Evolutionary conservation across 345 rosid genomes (phyloP), one percentile per base, ranked within the genome.

Genomic region (Salix brachista): DNA sequence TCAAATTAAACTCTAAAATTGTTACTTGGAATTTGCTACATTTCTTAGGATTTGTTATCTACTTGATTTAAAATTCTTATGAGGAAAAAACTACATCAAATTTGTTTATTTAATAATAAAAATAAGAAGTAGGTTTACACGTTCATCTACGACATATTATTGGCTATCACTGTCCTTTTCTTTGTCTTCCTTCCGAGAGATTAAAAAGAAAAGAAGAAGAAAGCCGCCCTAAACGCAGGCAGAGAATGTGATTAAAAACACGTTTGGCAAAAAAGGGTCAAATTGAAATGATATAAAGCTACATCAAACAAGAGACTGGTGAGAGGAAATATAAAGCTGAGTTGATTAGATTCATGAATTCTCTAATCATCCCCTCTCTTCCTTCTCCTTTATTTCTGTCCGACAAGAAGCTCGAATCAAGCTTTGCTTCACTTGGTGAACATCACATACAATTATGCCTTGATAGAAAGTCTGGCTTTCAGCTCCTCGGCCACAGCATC

Each of bases 401-500:
- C 30, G 0, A 21, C 4, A 39, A 37, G 41, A 68, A 21, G 54
- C 52, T 21, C 71, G 41, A 39, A 68, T 68, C 52, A 68, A 32
- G 37, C 37, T 66, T 34, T 34, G 5, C 23, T 23, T 13, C 72
- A 13, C 44, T 23, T 34, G 42, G 23, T 9, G n/a, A 56, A 28
- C 0, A 41, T 66, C 5, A 50, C 78, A 23, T 70, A 78, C 81
- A 62, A 18, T 66, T 58, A 83, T 67, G 91, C 88, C 83, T 85
- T 36, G 72, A 72, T 68, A 37, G 84, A 80, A 30, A 91, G 97
- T 75, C 81, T 86, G 80, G 90, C 80, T 84, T 74, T 89, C 75
- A 96, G 92, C 72, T 90, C 95, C 9, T 67, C 86, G 0, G 95
- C 97, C 75, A 96, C 99, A 41, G 97, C 97, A 84, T 94, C 99